phyloP scores from a whole-genome alignment of 768 basidiomycete genomes.

The Tricholoma sp. region DNA sequence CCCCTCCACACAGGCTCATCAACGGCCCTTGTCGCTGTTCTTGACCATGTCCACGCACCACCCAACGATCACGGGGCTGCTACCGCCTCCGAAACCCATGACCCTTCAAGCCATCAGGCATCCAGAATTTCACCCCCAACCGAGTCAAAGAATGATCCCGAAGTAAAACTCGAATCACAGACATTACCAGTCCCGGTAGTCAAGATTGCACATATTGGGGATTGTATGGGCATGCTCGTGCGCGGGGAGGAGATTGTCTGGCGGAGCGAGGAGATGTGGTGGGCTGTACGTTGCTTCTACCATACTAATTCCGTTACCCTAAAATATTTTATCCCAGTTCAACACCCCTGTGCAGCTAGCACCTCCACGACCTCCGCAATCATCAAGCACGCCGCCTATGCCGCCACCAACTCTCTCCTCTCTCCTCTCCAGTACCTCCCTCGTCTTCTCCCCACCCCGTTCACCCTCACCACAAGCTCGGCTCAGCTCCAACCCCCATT shows the following conservation, averaged over 20 bases:
- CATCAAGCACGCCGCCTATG: not conserved
- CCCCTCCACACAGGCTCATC: constrained; percentile 59
- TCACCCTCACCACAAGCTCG: constrained; percentile 9
- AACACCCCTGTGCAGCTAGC: constrained; percentile 46
- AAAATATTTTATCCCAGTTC: constrained; percentile 16
- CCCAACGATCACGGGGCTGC: not conserved
- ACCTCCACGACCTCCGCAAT: constrained; percentile 11
- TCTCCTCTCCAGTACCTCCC: not conserved
- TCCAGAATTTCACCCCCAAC: not conserved
- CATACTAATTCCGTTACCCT: not conserved
- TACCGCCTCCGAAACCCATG: not conserved
- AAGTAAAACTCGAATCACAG: not conserved
- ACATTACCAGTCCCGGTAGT: constrained; percentile 49
- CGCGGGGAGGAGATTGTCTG: constrained; percentile 75
- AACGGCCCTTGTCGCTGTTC: constrained; percentile 61
- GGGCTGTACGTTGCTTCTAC: constrained; percentile 46
- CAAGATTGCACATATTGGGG: constrained; percentile 80
- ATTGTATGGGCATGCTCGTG: constrained; percentile 85
- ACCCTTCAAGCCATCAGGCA: not conserved
- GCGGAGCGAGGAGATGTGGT: constrained; percentile 93
- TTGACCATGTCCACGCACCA: constrained; percentile 35
- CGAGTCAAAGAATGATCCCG: constrained; percentile 7
- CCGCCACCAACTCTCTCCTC: constrained; percentile 7
- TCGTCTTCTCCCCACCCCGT: constrained; percentile 4
- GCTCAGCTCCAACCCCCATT: not conserved